These are phyloP conservation scores for Anisodus acutangulus DNA, from an alignment of 257 asterid genomes.

Conservation along the genomic window DNA sequence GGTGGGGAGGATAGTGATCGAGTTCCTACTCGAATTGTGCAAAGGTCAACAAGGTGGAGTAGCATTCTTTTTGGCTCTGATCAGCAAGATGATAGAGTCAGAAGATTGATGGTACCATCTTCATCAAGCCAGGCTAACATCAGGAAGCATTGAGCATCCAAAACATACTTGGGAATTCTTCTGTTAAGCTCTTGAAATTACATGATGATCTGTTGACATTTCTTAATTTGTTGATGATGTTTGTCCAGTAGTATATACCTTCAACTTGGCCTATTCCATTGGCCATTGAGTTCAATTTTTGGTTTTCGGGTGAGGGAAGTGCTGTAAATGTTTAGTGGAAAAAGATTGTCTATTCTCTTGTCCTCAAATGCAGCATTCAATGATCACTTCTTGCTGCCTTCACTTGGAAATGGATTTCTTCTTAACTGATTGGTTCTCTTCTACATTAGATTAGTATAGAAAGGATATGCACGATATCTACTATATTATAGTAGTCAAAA, in stretches of 20 bases:
- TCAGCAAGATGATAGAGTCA: slow-evolving; percentile 46
- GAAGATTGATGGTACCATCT: slow-evolving; percentile 51
- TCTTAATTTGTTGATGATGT: slow-evolving; percentile 31
- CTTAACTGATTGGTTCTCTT: not conserved
- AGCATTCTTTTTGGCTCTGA: slow-evolving; percentile 75
- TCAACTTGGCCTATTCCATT: slow-evolving; percentile 22
- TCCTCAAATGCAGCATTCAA: slow-evolving; percentile 23
- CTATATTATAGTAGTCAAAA: too few relatives aligned
- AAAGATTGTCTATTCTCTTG: slow-evolving; percentile 28
- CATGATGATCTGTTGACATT: slow-evolving; percentile 24
- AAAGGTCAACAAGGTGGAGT: slow-evolving; percentile 72
- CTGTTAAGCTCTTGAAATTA: slow-evolving; percentile 17
- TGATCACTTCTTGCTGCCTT: not conserved
- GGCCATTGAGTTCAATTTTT: slow-evolving; percentile 22
- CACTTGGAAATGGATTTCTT: not conserved
- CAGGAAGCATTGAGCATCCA: slow-evolving; percentile 51
- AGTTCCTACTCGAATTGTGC: slow-evolving; percentile 62
- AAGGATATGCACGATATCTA: too few relatives aligned
- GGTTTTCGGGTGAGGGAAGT: slow-evolving; percentile 5
- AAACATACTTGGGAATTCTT: slow-evolving; percentile 10
- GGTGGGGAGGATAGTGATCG: slow-evolving; percentile 98
- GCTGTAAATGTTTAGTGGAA: slow-evolving; percentile 30
- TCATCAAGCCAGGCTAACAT: slow-evolving; percentile 55
- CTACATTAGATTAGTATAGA: too few relatives aligned
- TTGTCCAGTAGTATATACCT: slow-evolving; percentile 23